A percentile compares a stretch with the other conserved stretches of the same genome.
phyloP scores from a whole-genome alignment of 2,329 filamentous ascomycete species.

The Nothopassalora personata region DNA sequence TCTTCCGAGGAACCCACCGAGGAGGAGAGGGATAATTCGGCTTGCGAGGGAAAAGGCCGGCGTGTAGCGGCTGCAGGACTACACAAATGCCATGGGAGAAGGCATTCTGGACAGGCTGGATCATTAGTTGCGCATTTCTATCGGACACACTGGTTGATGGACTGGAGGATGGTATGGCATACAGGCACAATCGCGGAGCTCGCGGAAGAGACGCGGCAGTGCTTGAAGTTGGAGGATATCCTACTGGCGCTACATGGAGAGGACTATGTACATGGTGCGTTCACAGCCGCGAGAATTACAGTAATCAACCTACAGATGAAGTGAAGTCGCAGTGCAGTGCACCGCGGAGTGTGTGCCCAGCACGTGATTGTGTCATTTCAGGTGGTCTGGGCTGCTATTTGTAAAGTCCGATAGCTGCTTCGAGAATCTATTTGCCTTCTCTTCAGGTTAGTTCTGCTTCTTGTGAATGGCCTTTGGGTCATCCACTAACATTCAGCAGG shows the following conservation, averaged over 20 bases:
- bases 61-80: not conserved
- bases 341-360: no score
- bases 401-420: not conserved
- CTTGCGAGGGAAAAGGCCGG: not conserved
- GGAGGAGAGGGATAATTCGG: not conserved
- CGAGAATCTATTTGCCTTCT: not conserved
- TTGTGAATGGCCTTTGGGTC: not conserved
- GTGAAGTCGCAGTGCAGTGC: not conserved
- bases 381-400: not conserved
- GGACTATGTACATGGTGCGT: not conserved
- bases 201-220: not conserved
- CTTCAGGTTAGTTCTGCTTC: not conserved
- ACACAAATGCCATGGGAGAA: not conserved
- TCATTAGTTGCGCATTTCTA: not conserved
- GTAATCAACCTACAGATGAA: not conserved
- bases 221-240: not conserved
- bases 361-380: no score
- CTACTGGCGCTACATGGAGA: not conserved
- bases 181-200: not conserved
- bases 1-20: not conserved
- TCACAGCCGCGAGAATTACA: not conserved
- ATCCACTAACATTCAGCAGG: not conserved
- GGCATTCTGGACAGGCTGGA: not conserved
- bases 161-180: not conserved
- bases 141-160: not conserved